A percentile compares a stretch with the other conserved stretches of the same genome.
These are phyloP conservation scores for Sutorius eximius DNA, from an alignment of 1,284 basidiomycete species.

Conservation along the genomic window DNA sequence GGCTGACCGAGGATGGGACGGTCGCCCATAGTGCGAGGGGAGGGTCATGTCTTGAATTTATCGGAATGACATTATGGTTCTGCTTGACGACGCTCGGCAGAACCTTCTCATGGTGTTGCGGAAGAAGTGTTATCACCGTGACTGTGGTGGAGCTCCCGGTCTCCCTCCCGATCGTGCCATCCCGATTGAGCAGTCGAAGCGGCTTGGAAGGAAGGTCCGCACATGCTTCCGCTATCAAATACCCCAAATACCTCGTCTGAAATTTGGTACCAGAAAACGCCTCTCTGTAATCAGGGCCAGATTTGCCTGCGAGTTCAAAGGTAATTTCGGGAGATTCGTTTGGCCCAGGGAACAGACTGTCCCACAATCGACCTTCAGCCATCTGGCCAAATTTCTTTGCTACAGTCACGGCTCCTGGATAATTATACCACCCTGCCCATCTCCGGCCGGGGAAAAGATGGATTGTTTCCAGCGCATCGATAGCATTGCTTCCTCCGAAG, in stretches of 20 bases:
- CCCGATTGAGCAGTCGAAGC: conserved; percentile 10
- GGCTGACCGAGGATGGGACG: conserved; percentile 26
- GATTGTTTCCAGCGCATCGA: conserved; percentile 32
- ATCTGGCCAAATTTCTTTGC: conserved; percentile 34
- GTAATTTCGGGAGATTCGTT: conserved; percentile 22
- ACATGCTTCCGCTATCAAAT: conserved; percentile 15
- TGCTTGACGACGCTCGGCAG: background rate
- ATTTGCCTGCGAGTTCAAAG: conserved; percentile 28
- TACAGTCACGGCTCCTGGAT: conserved; percentile 31
- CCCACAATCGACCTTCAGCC: conserved; percentile 29
- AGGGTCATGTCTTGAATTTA: conserved; percentile 6
- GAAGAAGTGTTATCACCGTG: conserved; percentile 19
- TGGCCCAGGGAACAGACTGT: conserved; percentile 31
- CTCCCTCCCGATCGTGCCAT: conserved; percentile 8
- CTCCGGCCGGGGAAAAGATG: conserved; percentile 30
- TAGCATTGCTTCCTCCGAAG: conserved; percentile 33
- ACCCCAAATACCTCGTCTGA: conserved; percentile 24
- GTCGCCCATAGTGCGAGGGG: conserved; percentile 13
- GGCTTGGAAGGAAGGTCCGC: background rate
- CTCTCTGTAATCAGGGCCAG: conserved; percentile 26
- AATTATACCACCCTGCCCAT: conserved; percentile 39
- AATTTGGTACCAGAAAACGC: conserved; percentile 28
- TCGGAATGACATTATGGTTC: background rate
- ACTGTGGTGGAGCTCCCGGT: conserved; percentile 18
- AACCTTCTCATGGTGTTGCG: conserved; percentile 3